Percentiles rank a stretch among this genome's conserved stretches.
Evolutionary conservation across 352 stramenopile species (phyloP).

Genomic region (Globisporangium lucens): DNA sequence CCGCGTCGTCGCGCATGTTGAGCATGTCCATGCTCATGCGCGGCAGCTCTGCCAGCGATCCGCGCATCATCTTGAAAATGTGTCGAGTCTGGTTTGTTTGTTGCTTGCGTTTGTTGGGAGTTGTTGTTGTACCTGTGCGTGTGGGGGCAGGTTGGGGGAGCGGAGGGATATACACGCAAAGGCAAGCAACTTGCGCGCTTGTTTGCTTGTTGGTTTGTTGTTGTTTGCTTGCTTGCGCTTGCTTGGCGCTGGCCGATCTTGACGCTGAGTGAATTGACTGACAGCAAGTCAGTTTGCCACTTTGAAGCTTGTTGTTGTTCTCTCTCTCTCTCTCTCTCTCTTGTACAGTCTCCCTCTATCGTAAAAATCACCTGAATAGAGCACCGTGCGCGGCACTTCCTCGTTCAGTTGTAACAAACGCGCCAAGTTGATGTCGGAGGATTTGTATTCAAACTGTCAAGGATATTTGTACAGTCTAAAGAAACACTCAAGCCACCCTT

Average conservation of each 20-base stretch:
- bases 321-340: not conserved
- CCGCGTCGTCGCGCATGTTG: slow-evolving; percentile 40
- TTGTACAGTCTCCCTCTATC: not conserved
- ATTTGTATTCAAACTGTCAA: not conserved
- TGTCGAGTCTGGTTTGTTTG: not conserved
- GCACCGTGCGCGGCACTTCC: not conserved
- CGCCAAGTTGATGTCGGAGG: not conserved
- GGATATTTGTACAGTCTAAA: too few species aligned
- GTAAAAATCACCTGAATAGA: not conserved
- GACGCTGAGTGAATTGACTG: not conserved
- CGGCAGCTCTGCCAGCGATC: slow-evolving; percentile 27
- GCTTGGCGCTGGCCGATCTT: not conserved
- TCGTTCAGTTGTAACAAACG: not conserved
- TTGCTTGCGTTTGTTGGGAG: too few species aligned
- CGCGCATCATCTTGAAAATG: slow-evolving; percentile 26
- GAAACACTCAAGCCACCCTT: too few species aligned
- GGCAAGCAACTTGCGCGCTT: not conserved
- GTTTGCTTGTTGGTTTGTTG: not conserved
- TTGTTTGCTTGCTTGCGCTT: not conserved
- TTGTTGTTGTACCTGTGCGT: slow-evolving; percentile 4
- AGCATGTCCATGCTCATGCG: slow-evolving; percentile 57
- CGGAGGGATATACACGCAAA: not conserved
- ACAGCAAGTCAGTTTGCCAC: not conserved
- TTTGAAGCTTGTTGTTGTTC: not conserved
- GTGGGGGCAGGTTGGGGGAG: slow-evolving; percentile 1